These are phyloP conservation scores for Mycena maculata DNA, from an alignment of 768 basidiomycete genomes.

Conservation along the genomic window DNA sequence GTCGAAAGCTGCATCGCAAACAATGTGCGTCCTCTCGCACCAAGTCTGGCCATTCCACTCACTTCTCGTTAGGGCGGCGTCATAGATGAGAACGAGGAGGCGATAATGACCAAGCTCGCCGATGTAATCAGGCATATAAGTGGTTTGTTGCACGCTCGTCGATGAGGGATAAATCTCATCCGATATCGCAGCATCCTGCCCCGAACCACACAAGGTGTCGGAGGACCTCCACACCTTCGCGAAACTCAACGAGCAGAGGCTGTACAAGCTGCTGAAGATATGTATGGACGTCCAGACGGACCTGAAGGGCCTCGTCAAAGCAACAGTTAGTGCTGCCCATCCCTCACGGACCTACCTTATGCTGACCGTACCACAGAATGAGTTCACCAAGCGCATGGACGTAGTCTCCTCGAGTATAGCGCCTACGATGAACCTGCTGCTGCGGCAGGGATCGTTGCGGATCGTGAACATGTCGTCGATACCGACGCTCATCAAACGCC, in stretches of 20 bases:
- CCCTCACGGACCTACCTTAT: neutral
- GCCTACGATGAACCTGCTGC: constrained; percentile 75
- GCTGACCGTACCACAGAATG: constrained; percentile 60
- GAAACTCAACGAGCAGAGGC: constrained; percentile 83
- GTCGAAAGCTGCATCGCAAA: constrained; percentile 80
- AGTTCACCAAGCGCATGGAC: constrained; percentile 82
- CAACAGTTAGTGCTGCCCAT: constrained; percentile 72
- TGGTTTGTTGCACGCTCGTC: constrained; percentile 53
- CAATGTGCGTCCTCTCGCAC: constrained; percentile 72
- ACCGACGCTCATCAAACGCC: constrained; percentile 79
- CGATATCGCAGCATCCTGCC: constrained; percentile 54
- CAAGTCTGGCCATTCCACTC: neutral
- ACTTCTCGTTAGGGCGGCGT: constrained; percentile 79
- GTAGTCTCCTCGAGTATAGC: constrained; percentile 70
- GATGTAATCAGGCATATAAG: constrained; percentile 67
- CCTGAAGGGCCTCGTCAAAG: constrained; percentile 81
- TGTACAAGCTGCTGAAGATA: constrained; percentile 86
- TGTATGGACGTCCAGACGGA: constrained; percentile 89
- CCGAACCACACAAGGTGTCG: constrained; percentile 77
- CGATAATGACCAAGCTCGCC: constrained; percentile 65
- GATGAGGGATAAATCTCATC: constrained; percentile 11
- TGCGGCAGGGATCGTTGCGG: constrained; percentile 77
- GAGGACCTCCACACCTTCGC: constrained; percentile 89
- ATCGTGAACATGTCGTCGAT: constrained; percentile 89
- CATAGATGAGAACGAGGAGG: constrained; percentile 85